Evolutionary conservation across 208 protist genomes (phyloP).

Genomic region (Trypanosomatidae sp.): DNA sequence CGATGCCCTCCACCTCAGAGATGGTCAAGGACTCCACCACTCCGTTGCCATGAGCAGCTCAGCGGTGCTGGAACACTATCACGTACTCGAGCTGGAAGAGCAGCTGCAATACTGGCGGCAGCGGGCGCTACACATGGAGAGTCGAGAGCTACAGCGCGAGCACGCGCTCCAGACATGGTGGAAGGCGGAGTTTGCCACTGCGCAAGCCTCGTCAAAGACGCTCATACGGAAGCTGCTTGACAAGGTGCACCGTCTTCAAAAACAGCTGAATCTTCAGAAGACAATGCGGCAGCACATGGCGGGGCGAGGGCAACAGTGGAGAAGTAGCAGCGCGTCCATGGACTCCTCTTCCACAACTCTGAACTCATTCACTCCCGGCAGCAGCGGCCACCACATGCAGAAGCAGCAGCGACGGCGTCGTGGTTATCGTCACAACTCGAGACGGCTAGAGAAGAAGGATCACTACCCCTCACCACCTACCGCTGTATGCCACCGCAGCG

Average conservation of each 20-base stretch:
- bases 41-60: background rate
- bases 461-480: background rate
- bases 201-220: slow-evolving; percentile 15
- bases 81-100: slow-evolving; percentile 27
- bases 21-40: background rate
- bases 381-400: background rate
- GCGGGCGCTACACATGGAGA: slow-evolving; percentile 19
- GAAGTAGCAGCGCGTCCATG: background rate
- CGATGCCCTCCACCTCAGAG: background rate
- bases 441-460: background rate
- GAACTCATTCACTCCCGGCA: background rate
- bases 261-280: background rate
- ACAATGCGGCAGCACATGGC: background rate
- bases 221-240: slow-evolving; percentile 15
- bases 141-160: slow-evolving; percentile 6
- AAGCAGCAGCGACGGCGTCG: background rate
- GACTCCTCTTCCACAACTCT: background rate
- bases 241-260: slow-evolving; percentile 12
- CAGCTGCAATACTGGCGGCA: slow-evolving; percentile 31
- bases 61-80: slow-evolving; percentile 18
- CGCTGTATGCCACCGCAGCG: background rate
- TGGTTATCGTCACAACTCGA: background rate
- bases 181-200: slow-evolving; percentile 14
- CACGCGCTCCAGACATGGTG: slow-evolving; percentile 13
- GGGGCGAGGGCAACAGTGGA: background rate